Percentiles rank a stretch among this genome's conserved stretches.
Conservation (phyloP, 2,329 filamentous ascomycete species). For the Aspergillus intermedius region DNA sequence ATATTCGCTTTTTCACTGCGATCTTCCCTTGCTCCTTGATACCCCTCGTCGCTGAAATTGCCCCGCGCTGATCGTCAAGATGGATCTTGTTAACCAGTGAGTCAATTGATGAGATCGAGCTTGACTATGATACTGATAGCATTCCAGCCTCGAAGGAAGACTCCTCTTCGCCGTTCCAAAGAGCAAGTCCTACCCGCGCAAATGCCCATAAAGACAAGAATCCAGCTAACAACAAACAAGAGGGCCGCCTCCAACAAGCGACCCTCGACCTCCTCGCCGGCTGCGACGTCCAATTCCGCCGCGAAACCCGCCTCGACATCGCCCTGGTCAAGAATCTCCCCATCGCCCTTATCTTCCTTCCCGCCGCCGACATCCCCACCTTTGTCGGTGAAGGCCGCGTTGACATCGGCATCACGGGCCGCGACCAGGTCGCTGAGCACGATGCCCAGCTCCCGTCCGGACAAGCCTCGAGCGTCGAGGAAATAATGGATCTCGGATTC, state of each 20-base stretch:
- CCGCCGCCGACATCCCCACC: slow-evolving; percentile 92
- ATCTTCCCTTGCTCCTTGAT: neutral
- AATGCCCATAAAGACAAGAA: neutral
- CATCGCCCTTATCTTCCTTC: slow-evolving; percentile 93
- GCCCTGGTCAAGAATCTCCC: slow-evolving; percentile 95
- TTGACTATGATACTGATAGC: slow-evolving; percentile 23
- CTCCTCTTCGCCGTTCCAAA: slow-evolving; percentile 97
- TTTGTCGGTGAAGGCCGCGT: slow-evolving; percentile 94
- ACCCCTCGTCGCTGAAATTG: slow-evolving; percentile 6
- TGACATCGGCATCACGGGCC: slow-evolving; percentile 89
- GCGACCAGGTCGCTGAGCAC: slow-evolving; percentile 88
- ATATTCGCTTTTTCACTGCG: neutral
- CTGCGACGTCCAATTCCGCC: slow-evolving; percentile 92
- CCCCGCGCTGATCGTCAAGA: slow-evolving; percentile 26
- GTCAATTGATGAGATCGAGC: slow-evolving; percentile 16
- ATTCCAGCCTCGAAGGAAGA: slow-evolving; percentile 74
- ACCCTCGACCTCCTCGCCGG: slow-evolving; percentile 86
- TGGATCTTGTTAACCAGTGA: slow-evolving; percentile 60
- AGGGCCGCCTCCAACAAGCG: slow-evolving; percentile 86
- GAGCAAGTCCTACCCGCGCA: slow-evolving; percentile 59
- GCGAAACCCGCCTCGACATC: slow-evolving; percentile 92
- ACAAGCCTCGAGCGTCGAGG: slow-evolving; percentile 60
- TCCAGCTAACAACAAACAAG: slow-evolving; percentile 41
- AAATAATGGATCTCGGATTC: slow-evolving; percentile 85
- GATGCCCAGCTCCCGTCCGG: slow-evolving; percentile 49